Evolutionary conservation across 2,329 filamentous ascomycete genomes (phyloP).

Genomic region (Nemania diffusa): DNA sequence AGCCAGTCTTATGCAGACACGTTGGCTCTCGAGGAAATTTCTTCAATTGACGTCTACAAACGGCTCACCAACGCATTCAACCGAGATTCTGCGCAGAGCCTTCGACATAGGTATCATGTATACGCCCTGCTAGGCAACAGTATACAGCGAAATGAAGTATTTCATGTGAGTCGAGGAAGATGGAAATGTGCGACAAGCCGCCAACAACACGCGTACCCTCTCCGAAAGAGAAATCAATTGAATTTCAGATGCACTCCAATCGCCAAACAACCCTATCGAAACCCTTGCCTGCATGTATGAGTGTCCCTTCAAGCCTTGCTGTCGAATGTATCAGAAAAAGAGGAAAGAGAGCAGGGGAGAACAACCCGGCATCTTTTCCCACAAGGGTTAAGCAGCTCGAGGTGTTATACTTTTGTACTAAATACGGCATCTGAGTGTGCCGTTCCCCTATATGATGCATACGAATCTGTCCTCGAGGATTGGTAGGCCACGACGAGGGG

Average conservation of each 20-base stretch:
- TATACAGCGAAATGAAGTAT: slow-evolving; percentile 7
- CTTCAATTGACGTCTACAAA: slow-evolving; percentile 18
- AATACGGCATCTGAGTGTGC: slow-evolving; percentile 35
- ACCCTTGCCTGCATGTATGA: slow-evolving; percentile 49
- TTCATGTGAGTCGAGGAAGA: slow-evolving; percentile 17
- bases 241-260: slow-evolving; percentile 51
- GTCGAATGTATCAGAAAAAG: slow-evolving; percentile 47
- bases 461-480: slow-evolving; percentile 34
- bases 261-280: slow-evolving; percentile 50
- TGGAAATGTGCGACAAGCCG: slow-evolving; percentile 9
- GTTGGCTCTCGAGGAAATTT: slow-evolving; percentile 8
- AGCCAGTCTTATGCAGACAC: slow-evolving; percentile 1
- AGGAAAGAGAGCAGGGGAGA: slow-evolving; percentile 41
- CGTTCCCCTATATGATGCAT: slow-evolving; percentile 37
- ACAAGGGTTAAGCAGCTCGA: slow-evolving; percentile 36
- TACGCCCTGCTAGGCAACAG: slow-evolving; percentile 5
- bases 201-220: slow-evolving; percentile 21
- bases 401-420: slow-evolving; percentile 33
- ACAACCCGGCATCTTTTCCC: slow-evolving; percentile 37
- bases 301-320: slow-evolving; percentile 46
- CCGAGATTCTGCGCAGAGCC: background rate
- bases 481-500: slow-evolving; percentile 17
- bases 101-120: slow-evolving; percentile 5
- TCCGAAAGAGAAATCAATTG: slow-evolving; percentile 47
- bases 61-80: background rate